These are phyloP conservation scores for Saprolegnia diclina DNA, from an alignment of 352 stramenopile genomes.

Conservation along the genomic window DNA sequence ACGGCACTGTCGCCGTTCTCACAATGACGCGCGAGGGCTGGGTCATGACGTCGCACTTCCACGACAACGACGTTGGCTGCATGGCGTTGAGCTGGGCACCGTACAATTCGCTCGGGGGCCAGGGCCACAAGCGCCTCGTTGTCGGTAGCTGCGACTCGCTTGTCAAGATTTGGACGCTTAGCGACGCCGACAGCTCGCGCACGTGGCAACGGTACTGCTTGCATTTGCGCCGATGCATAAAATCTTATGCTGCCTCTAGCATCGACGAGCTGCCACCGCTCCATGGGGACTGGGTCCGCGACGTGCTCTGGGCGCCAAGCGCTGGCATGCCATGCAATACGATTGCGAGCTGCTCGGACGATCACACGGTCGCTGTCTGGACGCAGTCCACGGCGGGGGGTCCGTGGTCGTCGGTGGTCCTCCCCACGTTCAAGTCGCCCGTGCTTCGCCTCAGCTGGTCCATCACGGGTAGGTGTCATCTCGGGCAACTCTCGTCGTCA, in stretches of 20 bases:
- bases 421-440: constrained; percentile 62
- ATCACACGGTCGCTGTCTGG: constrained; percentile 78
- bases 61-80: constrained; percentile 69
- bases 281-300: constrained; percentile 79
- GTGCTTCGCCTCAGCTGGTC: constrained; percentile 85
- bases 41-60: constrained; percentile 68
- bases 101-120: constrained; percentile 80
- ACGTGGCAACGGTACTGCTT: constrained; percentile 17
- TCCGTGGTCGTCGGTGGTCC: constrained; percentile 53
- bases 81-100: constrained; percentile 79
- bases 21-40: constrained; percentile 75
- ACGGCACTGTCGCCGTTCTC: constrained; percentile 81
- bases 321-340: constrained; percentile 76
- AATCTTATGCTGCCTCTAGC: background rate
- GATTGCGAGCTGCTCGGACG: constrained; percentile 73
- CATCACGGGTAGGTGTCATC: constrained; percentile 39
- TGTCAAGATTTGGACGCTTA: constrained; percentile 23
- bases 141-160: constrained; percentile 34
- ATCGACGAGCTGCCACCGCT: constrained; percentile 40
- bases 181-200: constrained; percentile 1
- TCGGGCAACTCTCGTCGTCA: background rate
- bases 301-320: constrained; percentile 78
- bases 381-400: constrained; percentile 59
- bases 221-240: background rate
- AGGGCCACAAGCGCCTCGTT: constrained; percentile 70